These are phyloP conservation scores for Lolium rigidum DNA, from an alignment of 176 grass and related monocot genomes.

Conservation along the genomic window DNA sequence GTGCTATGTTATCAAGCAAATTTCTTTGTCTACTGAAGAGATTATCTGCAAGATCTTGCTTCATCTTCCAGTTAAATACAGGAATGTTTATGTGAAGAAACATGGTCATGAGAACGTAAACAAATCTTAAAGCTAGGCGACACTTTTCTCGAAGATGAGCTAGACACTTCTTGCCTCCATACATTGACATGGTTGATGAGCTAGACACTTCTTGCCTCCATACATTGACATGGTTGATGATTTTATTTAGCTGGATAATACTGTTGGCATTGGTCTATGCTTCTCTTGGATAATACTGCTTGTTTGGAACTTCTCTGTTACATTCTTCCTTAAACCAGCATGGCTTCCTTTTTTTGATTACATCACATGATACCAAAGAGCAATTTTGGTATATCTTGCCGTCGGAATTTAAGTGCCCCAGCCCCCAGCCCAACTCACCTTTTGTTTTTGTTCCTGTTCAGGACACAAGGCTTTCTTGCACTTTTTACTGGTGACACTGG, in stretches of 20 bases:
- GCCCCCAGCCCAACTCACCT: not conserved
- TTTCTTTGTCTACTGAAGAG: not conserved
- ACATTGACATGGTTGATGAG: not conserved
- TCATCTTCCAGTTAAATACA: constrained; percentile 11
- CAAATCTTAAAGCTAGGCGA: not conserved
- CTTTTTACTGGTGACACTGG: constrained; percentile 97
- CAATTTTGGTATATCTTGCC: not conserved
- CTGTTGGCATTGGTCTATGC: not conserved
- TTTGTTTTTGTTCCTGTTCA: constrained; percentile 45
- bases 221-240: not conserved
- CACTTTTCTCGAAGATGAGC: not conserved
- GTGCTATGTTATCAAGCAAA: not conserved
- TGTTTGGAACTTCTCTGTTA: not conserved
- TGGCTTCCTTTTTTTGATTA: not conserved
- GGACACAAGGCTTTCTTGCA: constrained; percentile 96
- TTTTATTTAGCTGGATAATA: not conserved
- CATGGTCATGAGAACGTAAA: not conserved
- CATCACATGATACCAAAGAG: not conserved
- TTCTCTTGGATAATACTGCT: not conserved
- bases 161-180: not conserved
- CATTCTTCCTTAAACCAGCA: not conserved
- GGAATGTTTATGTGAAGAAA: not conserved
- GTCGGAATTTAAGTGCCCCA: not conserved
- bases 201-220: not conserved
- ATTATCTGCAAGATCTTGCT: not conserved